Percentiles rank a stretch among this genome's conserved stretches.
These are phyloP conservation scores for Pleomassaria siparia DNA, from an alignment of 2,329 filamentous ascomycete genomes.

Conservation along the genomic window DNA sequence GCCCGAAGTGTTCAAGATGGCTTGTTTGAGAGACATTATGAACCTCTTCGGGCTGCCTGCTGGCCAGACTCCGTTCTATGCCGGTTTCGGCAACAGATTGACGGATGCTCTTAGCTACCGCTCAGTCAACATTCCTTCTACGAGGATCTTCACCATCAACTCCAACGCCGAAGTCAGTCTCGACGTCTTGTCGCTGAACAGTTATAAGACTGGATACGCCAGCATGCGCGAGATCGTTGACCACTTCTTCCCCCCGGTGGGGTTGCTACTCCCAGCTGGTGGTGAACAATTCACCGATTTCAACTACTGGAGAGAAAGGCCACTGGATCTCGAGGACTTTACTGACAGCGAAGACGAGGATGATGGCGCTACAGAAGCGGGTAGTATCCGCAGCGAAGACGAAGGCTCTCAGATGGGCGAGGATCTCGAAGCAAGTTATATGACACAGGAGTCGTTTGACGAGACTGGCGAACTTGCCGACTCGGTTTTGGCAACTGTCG, in stretches of 20 bases:
- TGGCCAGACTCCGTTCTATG: slow-evolving; percentile 84
- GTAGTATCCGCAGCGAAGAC: slow-evolving; percentile 52
- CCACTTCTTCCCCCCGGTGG: slow-evolving; percentile 94
- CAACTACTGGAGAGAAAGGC: slow-evolving; percentile 88
- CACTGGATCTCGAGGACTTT: slow-evolving; percentile 84
- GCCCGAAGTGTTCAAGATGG: slow-evolving; percentile 99
- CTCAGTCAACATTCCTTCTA: slow-evolving; percentile 91
- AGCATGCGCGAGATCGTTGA: slow-evolving; percentile 97
- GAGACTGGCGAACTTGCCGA: slow-evolving; percentile 47
- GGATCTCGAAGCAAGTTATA: slow-evolving; percentile 58
- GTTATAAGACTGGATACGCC: slow-evolving; percentile 94
- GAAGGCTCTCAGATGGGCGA: slow-evolving; percentile 50
- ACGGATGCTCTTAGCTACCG: slow-evolving; percentile 96
- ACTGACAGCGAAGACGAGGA: slow-evolving; percentile 70
- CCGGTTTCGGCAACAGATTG: slow-evolving; percentile 93
- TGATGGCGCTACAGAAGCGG: slow-evolving; percentile 50
- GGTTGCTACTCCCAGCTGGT: slow-evolving; percentile 80
- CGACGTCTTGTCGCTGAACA: slow-evolving; percentile 86
- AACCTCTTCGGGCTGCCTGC: slow-evolving; percentile 69
- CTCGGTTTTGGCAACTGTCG: slow-evolving; percentile 55
- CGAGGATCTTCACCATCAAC: slow-evolving; percentile 97
- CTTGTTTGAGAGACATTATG: slow-evolving; percentile 90
- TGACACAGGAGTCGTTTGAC: slow-evolving; percentile 55
- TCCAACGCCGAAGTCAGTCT: slow-evolving; percentile 94
- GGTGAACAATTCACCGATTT: slow-evolving; percentile 97